These are phyloP conservation scores for Penicillium sp. DNA, from an alignment of 2,329 filamentous ascomycete species.

Conservation along the genomic window DNA sequence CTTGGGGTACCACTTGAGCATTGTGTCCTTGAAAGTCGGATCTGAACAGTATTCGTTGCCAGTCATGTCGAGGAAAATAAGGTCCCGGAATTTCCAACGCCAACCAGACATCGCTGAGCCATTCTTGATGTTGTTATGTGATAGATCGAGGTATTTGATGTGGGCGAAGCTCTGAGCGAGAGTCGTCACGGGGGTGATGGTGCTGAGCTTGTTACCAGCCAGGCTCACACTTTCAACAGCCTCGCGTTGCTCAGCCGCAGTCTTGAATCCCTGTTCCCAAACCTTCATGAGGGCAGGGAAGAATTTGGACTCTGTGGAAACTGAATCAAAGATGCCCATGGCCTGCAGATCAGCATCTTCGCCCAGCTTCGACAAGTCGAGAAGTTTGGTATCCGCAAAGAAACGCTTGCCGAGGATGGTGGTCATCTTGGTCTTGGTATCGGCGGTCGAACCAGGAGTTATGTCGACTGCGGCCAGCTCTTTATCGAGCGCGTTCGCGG, in stretches of 20 bases:
- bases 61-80: conserved; percentile 76
- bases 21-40: conserved; percentile 61
- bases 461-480: conserved; percentile 27
- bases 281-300: conserved; percentile 90
- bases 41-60: conserved; percentile 68
- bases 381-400: conserved; percentile 64
- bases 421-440: conserved; percentile 66
- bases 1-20: conserved; percentile 78
- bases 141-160: conserved; percentile 83
- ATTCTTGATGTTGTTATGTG: conserved; percentile 71
- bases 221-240: conserved; percentile 79
- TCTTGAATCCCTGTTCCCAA: conserved; percentile 73
- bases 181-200: conserved; percentile 67
- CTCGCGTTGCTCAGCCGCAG: conserved; percentile 66
- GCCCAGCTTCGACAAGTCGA: conserved; percentile 76
- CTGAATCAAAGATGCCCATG: conserved; percentile 71
- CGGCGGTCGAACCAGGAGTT: conserved; percentile 49
- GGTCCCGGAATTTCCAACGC: conserved; percentile 71
- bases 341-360: conserved; percentile 66
- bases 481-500: conserved; percentile 21
- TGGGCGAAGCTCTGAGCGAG: conserved; percentile 78
- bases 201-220: conserved; percentile 71
- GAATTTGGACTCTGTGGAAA: conserved; percentile 73
- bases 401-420: conserved; percentile 72
- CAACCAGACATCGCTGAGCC: conserved; percentile 67